Percentiles rank a stretch among this genome's conserved stretches.
Evolutionary conservation across 2,329 filamentous ascomycete genomes (phyloP).

Genomic region (Plectosphaerella sp.): DNA sequence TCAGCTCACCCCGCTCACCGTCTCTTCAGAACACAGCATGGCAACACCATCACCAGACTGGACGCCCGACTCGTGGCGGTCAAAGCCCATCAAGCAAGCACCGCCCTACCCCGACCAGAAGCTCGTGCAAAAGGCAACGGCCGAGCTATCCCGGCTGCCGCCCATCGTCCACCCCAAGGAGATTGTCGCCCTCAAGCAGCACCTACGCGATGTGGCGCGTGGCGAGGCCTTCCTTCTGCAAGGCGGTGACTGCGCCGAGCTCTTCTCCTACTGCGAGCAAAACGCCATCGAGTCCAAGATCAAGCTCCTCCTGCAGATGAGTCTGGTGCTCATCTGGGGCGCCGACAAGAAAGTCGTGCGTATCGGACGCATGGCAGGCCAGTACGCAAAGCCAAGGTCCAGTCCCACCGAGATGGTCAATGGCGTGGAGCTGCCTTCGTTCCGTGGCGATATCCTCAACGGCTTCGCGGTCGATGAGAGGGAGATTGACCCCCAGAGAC

Average conservation of each 20-base stretch:
- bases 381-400: constrained; percentile 94
- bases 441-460: constrained; percentile 94
- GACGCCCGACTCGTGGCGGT: constrained; percentile 66
- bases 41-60: constrained; percentile 28
- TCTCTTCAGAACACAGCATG: not conserved
- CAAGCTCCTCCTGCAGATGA: constrained; percentile 96
- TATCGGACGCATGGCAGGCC: constrained; percentile 93
- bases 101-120: constrained; percentile 63
- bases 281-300: constrained; percentile 91
- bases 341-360: constrained; percentile 77
- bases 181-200: constrained; percentile 74
- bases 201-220: constrained; percentile 78
- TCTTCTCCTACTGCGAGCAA: constrained; percentile 94
- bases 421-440: constrained; percentile 79
- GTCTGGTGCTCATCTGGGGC: constrained; percentile 89
- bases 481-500: constrained; percentile 73
- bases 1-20: not conserved
- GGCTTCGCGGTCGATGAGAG: constrained; percentile 75
- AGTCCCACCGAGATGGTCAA: constrained; percentile 80
- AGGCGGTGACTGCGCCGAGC: constrained; percentile 93
- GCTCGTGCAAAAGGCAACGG: constrained; percentile 54
- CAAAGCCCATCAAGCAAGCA: constrained; percentile 74
- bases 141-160: constrained; percentile 64
- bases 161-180: constrained; percentile 77
- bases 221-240: constrained; percentile 93